Conservation (phyloP, 1,139 yeast genomes). For the Hyphopichia burtonii region DNA sequence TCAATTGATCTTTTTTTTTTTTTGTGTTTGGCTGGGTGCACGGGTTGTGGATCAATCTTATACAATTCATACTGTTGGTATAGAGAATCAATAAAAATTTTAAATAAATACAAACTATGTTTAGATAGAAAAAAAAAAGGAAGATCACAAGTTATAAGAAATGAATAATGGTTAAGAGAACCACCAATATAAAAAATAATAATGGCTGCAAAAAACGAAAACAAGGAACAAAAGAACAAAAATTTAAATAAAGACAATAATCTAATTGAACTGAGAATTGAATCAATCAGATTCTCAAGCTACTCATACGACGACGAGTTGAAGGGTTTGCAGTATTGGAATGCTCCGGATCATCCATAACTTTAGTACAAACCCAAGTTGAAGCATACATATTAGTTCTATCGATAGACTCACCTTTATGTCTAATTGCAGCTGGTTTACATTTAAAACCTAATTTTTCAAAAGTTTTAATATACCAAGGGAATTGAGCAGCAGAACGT, state of each 20-base stretch:
- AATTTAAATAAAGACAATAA: not conserved
- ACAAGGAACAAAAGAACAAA: not conserved
- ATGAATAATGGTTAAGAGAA: no score
- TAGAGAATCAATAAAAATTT: no score
- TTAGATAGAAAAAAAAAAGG: not conserved
- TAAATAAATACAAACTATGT: no score
- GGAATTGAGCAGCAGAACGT: conserved; percentile 69
- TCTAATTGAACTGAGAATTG: not conserved
- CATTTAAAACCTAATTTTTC: conserved; percentile 67
- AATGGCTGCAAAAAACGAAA: not conserved
- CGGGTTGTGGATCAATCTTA: not conserved
- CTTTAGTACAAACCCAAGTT: conserved; percentile 77
- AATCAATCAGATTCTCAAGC: conserved; percentile 24
- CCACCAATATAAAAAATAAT: no score
- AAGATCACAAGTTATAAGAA: no score
- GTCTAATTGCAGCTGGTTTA: conserved; percentile 67
- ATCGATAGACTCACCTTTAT: conserved; percentile 64
- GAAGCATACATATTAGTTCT: conserved; percentile 87
- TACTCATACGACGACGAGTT: conserved; percentile 32
- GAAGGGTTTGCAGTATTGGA: conserved; percentile 3
- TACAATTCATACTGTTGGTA: no score
- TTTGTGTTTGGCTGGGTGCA: not conserved
- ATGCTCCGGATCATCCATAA: conserved; percentile 14
- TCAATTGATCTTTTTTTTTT: conserved; percentile 1
- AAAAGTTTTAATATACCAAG: conserved; percentile 76